phyloP scores from a whole-genome alignment of 257 asterid species.

The Ajuga chamaepitys region DNA sequence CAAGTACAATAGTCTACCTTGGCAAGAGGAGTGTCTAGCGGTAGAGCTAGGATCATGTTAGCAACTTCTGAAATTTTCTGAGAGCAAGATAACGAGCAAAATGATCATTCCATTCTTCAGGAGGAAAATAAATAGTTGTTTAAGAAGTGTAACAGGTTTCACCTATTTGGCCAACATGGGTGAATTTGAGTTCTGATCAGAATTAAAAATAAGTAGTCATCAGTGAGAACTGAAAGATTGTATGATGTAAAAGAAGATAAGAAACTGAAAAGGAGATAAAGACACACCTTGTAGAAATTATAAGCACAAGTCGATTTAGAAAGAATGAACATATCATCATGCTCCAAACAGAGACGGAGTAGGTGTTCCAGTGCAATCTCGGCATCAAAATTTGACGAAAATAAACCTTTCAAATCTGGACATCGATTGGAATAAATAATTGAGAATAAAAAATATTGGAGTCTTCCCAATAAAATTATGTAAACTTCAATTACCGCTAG shows the following conservation, averaged over 20 bases:
- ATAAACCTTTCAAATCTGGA: constrained; percentile 55
- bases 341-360: constrained; percentile 77
- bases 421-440: neutral
- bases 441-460: neutral
- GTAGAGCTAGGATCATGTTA: constrained; percentile 80
- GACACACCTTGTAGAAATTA: constrained; percentile 70
- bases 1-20: constrained; percentile 37
- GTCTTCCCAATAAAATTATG: neutral
- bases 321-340: constrained; percentile 41
- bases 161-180: constrained; percentile 69
- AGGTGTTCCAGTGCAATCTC: constrained; percentile 79
- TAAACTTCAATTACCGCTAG: constrained; percentile 34
- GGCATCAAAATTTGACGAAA: constrained; percentile 59
- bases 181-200: constrained; percentile 56
- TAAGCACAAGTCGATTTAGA: constrained; percentile 35
- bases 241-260: neutral
- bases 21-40: constrained; percentile 77
- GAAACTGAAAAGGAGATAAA: neutral
- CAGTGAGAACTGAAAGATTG: neutral
- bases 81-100: constrained; percentile 65
- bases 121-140: constrained; percentile 34
- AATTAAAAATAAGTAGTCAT: constrained; percentile 4
- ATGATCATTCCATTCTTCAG: constrained; percentile 65
- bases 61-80: constrained; percentile 53
- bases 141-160: constrained; percentile 59